Evolutionary conservation across 2,329 filamentous ascomycete genomes (phyloP).

Genomic region (Aspergillus persii): DNA sequence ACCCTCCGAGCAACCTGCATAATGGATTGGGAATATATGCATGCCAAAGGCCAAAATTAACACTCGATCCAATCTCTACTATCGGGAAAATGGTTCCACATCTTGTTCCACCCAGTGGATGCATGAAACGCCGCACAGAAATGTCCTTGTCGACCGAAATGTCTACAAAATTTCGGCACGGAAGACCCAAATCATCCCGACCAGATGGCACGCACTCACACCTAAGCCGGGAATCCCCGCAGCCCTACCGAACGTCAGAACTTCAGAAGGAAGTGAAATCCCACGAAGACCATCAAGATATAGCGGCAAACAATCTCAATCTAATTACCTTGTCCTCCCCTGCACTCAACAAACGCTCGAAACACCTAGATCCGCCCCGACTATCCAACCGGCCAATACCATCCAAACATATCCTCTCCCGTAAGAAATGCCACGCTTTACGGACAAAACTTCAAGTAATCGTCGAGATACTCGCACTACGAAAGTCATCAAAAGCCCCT

Average conservation of each 20-base stretch:
- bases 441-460: conserved; percentile 7
- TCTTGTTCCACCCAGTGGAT: background rate
- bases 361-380: background rate
- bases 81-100: background rate
- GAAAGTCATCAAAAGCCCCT: background rate
- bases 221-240: background rate
- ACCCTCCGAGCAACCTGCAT: background rate
- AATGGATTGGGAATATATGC: background rate
- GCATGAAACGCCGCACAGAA: background rate
- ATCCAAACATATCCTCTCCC: background rate
- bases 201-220: background rate
- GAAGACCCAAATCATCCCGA: background rate
- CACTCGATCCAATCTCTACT: background rate
- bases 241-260: background rate
- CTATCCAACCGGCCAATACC: background rate
- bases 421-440: background rate
- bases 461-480: conserved; percentile 1
- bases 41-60: background rate
- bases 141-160: background rate
- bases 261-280: background rate
- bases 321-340: background rate
- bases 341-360: background rate
- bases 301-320: background rate
- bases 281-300: background rate
- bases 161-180: background rate